Base-by-base conservation (phyloP, 2,329 filamentous ascomycete species). In the Stachybotrys chartarum region DNA sequence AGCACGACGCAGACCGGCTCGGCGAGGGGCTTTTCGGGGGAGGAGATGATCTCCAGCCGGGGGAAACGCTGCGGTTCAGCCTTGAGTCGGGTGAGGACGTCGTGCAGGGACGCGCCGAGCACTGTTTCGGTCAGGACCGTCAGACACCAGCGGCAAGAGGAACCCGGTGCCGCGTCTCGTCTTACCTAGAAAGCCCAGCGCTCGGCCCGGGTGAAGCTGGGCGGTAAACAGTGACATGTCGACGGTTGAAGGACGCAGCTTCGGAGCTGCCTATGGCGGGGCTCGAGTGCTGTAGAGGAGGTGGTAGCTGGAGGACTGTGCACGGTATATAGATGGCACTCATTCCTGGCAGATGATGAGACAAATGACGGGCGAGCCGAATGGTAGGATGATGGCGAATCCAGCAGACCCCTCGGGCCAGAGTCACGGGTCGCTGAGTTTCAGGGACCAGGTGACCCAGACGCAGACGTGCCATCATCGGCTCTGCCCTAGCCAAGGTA, bases 71-170 rank as follows among this genome's bases (percentile, higher is more conserved):
- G 85, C 10, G 91, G 90, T 68, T 96, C 90, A 54, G 90, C 87
- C 70, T 97, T 97, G 66, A 97, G 79, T 54, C 90, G 86, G 31
- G 89, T 91, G 57, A 97, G 75, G 65, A 95, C 82, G 67, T 96
- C 91, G 73, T 97, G 91, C 42, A 99, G 82, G 3, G 92, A 96
- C 59, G 91, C 89, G 55, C 94, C 94, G 56, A 99, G 85, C 52
- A 87, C 91, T 96, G 11, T 42, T n/a, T 30, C 6, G 12, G 6
- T 14, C 35, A 42, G 35, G 35, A 10, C 35, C 14, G 5, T 42
- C 35, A 6, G 11, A 5, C 30, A 2, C 30, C 30, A 11, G 32
- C n/a, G 48, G 47, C n/a, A 24, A 10, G 35, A 50, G 12, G 14
- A 50, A 12, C 18, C 7, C 30, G 17, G 47, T 18, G 45, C 47